These are phyloP conservation scores for Xerocomellus chrysenteron DNA, from an alignment of 768 basidiomycete species.

Conservation along the genomic window DNA sequence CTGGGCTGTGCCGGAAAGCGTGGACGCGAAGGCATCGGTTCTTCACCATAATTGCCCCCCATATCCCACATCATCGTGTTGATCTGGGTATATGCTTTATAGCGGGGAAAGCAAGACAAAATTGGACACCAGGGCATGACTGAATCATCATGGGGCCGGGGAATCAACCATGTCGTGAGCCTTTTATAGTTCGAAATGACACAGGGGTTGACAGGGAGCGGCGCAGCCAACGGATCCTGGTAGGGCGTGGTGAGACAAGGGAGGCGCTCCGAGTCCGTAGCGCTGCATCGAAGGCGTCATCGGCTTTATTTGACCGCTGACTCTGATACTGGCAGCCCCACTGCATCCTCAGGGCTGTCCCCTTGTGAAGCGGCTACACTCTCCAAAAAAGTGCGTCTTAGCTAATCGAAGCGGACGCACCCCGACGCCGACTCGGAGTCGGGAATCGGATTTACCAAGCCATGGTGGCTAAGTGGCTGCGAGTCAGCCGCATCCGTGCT, in stretches of 20 bases:
- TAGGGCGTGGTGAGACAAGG: conserved; percentile 20
- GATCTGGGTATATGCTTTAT: conserved; percentile 34
- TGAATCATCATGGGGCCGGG: conserved; percentile 11
- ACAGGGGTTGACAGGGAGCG: conserved; percentile 21
- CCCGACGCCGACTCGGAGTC: neutral
- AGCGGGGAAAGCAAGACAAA: conserved; percentile 33
- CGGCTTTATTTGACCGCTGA: conserved; percentile 31
- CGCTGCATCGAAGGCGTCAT: conserved; percentile 23
- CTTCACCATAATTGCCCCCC: conserved; percentile 16
- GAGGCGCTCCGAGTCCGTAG: conserved; percentile 5
- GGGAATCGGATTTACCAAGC: too few relatives aligned
- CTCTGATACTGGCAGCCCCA: conserved; percentile 1
- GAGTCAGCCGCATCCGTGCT: too few relatives aligned
- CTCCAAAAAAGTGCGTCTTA: conserved; percentile 19
- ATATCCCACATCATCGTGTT: conserved; percentile 32
- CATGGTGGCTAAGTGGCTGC: too few relatives aligned
- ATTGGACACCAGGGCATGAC: conserved; percentile 32
- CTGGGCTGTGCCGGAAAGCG: conserved; percentile 12
- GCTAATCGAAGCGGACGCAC: conserved; percentile 12
- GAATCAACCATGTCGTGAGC: neutral
- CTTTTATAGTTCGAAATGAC: conserved; percentile 27
- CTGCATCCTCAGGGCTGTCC: neutral
- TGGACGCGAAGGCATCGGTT: conserved; percentile 13
- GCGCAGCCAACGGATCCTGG: conserved; percentile 24
- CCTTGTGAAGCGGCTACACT: conserved; percentile 7